These are phyloP conservation scores for Reticulascus tulasneorum DNA, from an alignment of 2,329 filamentous ascomycete genomes.

Conservation along the genomic window DNA sequence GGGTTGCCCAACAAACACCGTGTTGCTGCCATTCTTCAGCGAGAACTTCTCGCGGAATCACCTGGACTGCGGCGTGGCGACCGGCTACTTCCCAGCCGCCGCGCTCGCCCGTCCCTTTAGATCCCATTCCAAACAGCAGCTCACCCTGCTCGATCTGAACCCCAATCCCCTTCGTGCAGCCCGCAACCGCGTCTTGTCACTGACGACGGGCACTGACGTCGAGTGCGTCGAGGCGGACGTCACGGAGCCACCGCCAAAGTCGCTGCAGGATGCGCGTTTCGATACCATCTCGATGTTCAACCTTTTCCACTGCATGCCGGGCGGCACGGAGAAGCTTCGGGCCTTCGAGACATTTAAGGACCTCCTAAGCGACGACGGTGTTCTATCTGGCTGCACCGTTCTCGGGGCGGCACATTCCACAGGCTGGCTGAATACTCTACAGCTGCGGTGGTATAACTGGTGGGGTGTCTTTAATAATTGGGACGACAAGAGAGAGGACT, in stretches of 20 bases:
- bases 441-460: slow-evolving; percentile 26
- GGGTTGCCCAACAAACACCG: slow-evolving; percentile 25
- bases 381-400: slow-evolving; percentile 33
- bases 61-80: slow-evolving; percentile 36
- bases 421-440: slow-evolving; percentile 19
- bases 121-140: slow-evolving; percentile 16
- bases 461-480: slow-evolving; percentile 34
- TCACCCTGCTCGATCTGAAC: slow-evolving; percentile 34
- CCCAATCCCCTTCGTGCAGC: slow-evolving; percentile 26
- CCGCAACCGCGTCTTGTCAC: slow-evolving; percentile 18
- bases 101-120: slow-evolving; percentile 18
- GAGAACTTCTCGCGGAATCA: slow-evolving; percentile 29
- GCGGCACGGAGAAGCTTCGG: slow-evolving; percentile 22
- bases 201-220: slow-evolving; percentile 17
- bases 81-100: slow-evolving; percentile 31
- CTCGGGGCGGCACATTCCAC: slow-evolving; percentile 24
- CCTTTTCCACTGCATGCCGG: slow-evolving; percentile 37
- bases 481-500: slow-evolving; percentile 27
- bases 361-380: slow-evolving; percentile 28
- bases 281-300: slow-evolving; percentile 41
- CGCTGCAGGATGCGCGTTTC: slow-evolving; percentile 24
- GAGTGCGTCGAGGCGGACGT: slow-evolving; percentile 30
- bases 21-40: slow-evolving; percentile 30
- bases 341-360: slow-evolving; percentile 27
- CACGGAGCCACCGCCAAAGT: slow-evolving; percentile 24